phyloP scores from a whole-genome alignment of 225 moss, liverwort and hornwort species.

The Ulota crispa region DNA sequence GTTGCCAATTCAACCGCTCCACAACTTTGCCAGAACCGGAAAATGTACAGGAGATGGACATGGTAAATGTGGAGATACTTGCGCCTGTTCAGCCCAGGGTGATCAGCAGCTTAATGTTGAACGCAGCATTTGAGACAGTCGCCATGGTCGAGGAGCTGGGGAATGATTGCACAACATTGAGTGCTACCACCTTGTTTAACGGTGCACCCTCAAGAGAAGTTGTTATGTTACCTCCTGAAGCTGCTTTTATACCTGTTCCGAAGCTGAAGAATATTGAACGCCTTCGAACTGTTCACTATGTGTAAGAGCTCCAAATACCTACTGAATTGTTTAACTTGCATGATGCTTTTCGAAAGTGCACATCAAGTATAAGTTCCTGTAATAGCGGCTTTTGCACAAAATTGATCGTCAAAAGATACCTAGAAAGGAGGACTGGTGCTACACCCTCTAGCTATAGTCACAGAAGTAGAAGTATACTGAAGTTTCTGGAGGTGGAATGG shows the following conservation, averaged over 20 bases:
- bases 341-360: background rate
- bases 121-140: background rate
- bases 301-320: constrained; percentile 48
- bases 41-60: constrained; percentile 4
- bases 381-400: background rate
- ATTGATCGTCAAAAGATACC: background rate
- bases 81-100: background rate
- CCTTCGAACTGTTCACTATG: constrained; percentile 79
- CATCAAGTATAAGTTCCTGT: background rate
- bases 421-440: background rate
- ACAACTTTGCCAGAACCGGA: background rate
- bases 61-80: background rate
- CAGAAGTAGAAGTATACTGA: background rate
- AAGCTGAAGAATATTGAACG: constrained; percentile 71
- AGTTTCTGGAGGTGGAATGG: background rate
- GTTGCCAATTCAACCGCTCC: background rate
- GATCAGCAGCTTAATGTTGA: background rate
- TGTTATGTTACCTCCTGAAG: constrained; percentile 46
- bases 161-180: background rate
- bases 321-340: background rate
- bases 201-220: constrained; percentile 42
- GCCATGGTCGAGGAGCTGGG: background rate
- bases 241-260: constrained; percentile 51
- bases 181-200: background rate
- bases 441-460: background rate